These are phyloP conservation scores for Stephanodiscus minutulus DNA, from an alignment of 108 stramenopile genomes.

Conservation along the genomic window DNA sequence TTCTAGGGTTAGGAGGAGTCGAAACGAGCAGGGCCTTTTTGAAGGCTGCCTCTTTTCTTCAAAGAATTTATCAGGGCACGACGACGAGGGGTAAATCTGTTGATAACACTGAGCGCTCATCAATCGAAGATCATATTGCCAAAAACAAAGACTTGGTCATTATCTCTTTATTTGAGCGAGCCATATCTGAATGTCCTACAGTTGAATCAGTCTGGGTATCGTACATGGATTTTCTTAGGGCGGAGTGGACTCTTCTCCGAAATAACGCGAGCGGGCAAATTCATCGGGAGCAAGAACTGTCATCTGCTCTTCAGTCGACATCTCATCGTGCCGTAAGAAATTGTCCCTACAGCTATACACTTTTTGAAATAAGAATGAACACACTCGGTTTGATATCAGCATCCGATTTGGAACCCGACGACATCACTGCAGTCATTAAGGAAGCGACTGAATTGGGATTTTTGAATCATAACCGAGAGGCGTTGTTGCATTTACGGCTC, in stretches of 20 bases:
- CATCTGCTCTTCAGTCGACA: conserved; percentile 43
- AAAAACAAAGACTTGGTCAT: conserved; percentile 26
- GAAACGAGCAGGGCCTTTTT: conserved; percentile 63
- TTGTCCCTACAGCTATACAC: conserved; percentile 73
- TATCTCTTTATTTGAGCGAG: conserved; percentile 71
- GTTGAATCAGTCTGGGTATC: conserved; percentile 78
- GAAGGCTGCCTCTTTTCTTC: conserved; percentile 47
- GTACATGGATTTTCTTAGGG: conserved; percentile 60
- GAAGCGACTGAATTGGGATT: conserved; percentile 67
- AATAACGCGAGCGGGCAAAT: conserved; percentile 10
- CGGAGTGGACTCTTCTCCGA: conserved; percentile 28
- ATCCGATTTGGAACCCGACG: conserved; percentile 71
- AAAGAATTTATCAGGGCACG: conserved; percentile 25
- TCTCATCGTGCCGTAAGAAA: conserved; percentile 77
- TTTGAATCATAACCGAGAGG: conserved; percentile 41
- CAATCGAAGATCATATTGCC: conserved; percentile 30
- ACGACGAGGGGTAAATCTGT: conserved; percentile 26
- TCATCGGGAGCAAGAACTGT: conserved; percentile 19
- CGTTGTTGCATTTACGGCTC: conserved; percentile 46
- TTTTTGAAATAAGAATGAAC: conserved; percentile 58
- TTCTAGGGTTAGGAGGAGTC: conserved; percentile 70
- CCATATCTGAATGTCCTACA: conserved; percentile 84
- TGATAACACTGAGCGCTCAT: background rate
- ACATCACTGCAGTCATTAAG: conserved; percentile 60
- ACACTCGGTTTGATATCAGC: conserved; percentile 42